These are phyloP conservation scores for Erigeron canadensis DNA, from an alignment of 129 eudicot genomes.

Conservation along the genomic window DNA sequence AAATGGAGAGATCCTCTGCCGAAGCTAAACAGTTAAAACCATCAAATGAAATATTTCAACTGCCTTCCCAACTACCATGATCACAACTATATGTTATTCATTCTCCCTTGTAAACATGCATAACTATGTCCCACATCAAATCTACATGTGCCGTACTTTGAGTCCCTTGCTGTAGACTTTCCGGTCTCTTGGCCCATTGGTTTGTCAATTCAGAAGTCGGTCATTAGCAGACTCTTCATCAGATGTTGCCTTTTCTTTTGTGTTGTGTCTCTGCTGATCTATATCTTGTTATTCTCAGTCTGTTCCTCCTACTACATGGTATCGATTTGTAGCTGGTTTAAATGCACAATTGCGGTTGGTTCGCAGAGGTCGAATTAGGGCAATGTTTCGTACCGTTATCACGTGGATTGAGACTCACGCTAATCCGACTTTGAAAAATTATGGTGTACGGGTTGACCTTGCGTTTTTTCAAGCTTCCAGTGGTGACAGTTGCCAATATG, in stretches of 20 bases:
- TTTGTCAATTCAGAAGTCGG: too few species aligned
- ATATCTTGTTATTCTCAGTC: slow-evolving; percentile 47
- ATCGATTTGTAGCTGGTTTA: slow-evolving; percentile 91
- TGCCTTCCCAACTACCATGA: too few species aligned
- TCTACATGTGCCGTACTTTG: too few species aligned
- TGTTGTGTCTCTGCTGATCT: slow-evolving; percentile 8
- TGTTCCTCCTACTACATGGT: slow-evolving; percentile 95
- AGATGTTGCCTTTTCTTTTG: neutral
- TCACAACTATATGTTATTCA: too few species aligned
- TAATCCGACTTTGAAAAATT: slow-evolving; percentile 67
- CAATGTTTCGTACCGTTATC: slow-evolving; percentile 55
- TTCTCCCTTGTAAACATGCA: too few species aligned
- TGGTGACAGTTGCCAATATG: slow-evolving; percentile 70
- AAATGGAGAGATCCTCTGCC: too few species aligned
- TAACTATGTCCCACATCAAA: too few species aligned
- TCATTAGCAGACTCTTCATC: neutral
- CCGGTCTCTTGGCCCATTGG: too few species aligned
- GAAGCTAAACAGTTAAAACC: too few species aligned
- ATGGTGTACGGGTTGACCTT: slow-evolving; percentile 75
- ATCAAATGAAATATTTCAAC: too few species aligned
- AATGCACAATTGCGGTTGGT: slow-evolving; percentile 94
- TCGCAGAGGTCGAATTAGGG: slow-evolving; percentile 66
- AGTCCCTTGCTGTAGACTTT: too few species aligned
- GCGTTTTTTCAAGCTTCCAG: slow-evolving; percentile 79
- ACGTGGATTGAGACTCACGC: slow-evolving; percentile 78